Conservation (phyloP, 345 rosid species). For the Anacardium occidentale region DNA sequence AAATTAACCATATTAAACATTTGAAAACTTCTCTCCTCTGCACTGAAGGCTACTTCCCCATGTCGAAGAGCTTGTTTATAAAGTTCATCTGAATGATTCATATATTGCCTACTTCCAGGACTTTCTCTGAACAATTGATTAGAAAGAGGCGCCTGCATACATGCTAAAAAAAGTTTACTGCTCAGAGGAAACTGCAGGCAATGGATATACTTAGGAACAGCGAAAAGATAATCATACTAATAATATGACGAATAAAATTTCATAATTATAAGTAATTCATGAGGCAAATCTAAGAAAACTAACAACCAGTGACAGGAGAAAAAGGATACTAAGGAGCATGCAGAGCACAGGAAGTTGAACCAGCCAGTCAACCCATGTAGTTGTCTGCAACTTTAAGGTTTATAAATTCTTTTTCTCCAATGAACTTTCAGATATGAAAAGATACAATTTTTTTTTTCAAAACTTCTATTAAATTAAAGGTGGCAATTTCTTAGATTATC, state of each 20-base stretch:
- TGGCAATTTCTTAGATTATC: not conserved
- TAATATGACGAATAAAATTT: not conserved
- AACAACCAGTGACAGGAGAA: not conserved
- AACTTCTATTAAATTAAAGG: not conserved
- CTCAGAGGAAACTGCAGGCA: conserved; percentile 41
- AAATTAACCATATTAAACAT: conserved; percentile 35
- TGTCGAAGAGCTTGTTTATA: conserved; percentile 30
- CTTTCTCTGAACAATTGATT: conserved; percentile 41
- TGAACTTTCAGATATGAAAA: not conserved
- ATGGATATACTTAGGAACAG: conserved; percentile 12
- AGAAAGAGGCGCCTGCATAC: conserved; percentile 65
- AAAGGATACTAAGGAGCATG: not conserved
- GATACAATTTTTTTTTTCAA: not conserved
- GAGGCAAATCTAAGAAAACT: not conserved
- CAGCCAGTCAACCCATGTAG: not conserved
- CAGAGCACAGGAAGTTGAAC: too few species aligned
- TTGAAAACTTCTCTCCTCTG: conserved; percentile 31
- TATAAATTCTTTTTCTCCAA: not conserved
- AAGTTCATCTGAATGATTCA: conserved; percentile 30
- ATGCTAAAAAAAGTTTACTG: conserved; percentile 65
- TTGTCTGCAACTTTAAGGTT: not conserved
- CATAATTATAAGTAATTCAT: not conserved
- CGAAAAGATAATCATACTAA: not conserved
- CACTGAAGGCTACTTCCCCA: conserved; percentile 27
- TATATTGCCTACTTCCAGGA: conserved; percentile 34